Conservation (phyloP, 2,329 filamentous ascomycete species). For the Aspergillus sp. region DNA sequence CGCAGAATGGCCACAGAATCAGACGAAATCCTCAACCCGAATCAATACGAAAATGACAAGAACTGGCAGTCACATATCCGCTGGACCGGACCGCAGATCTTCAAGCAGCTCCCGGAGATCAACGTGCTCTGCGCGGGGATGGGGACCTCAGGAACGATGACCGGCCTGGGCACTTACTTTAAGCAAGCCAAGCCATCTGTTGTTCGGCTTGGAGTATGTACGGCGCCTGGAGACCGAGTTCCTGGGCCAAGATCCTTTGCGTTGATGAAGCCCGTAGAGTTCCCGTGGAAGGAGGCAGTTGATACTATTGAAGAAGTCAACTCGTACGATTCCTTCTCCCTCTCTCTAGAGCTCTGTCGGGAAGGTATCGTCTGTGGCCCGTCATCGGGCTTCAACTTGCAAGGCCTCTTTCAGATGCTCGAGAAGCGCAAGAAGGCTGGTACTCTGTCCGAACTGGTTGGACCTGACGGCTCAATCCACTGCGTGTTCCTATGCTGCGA, state of each 20-base stretch:
- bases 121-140: conserved; percentile 57
- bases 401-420: conserved; percentile 53
- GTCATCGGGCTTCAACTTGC: conserved; percentile 60
- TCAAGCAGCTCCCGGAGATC: conserved; percentile 57
- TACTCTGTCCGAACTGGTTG: conserved; percentile 46
- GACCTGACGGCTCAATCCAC: conserved; percentile 47
- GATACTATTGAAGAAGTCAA: conserved; percentile 59
- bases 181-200: conserved; percentile 46
- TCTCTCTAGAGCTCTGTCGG: conserved; percentile 56
- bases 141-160: conserved; percentile 57
- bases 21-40: conserved; percentile 51
- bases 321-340: conserved; percentile 53
- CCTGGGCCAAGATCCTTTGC: conserved; percentile 59
- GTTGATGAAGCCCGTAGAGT: conserved; percentile 52
- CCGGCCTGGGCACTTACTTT: conserved; percentile 53
- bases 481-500: conserved; percentile 65
- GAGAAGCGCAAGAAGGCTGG: conserved; percentile 49
- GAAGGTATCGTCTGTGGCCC: conserved; percentile 61
- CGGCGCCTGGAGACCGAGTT: conserved; percentile 56
- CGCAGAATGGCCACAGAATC: conserved; percentile 44
- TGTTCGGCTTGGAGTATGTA: conserved; percentile 51
- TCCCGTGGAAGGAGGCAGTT: conserved; percentile 58
- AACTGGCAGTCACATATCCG: conserved; percentile 49
- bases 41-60: conserved; percentile 57
- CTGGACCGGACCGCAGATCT: conserved; percentile 62